These are phyloP conservation scores for Drechslerella dactyloides DNA, from an alignment of 2,329 filamentous ascomycete species.

Conservation along the genomic window DNA sequence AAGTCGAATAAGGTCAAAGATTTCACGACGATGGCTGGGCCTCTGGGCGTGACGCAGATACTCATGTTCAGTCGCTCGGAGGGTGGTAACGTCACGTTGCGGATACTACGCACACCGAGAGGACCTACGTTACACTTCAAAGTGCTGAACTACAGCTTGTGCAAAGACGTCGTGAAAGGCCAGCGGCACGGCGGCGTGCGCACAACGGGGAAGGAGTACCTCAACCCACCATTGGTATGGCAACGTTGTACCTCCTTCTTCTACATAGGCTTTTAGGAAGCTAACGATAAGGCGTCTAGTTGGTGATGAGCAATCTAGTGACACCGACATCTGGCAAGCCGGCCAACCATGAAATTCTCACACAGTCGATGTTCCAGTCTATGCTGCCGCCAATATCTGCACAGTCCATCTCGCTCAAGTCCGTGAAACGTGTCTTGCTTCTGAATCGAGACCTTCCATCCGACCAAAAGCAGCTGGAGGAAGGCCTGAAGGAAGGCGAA, in stretches of 20 bases:
- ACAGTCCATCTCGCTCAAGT: slow-evolving; percentile 83
- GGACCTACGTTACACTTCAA: slow-evolving; percentile 93
- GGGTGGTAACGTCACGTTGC: slow-evolving; percentile 88
- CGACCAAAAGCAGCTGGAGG: slow-evolving; percentile 61
- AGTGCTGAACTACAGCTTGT: slow-evolving; percentile 91
- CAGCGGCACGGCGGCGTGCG: slow-evolving; percentile 62
- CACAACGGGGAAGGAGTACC: slow-evolving; percentile 82
- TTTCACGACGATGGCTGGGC: slow-evolving; percentile 93
- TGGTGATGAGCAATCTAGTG: slow-evolving; percentile 98
- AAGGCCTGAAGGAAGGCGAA: slow-evolving; percentile 63
- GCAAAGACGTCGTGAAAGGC: slow-evolving; percentile 84
- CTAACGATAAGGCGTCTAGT: slow-evolving; percentile 59
- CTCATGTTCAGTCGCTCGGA: slow-evolving; percentile 90
- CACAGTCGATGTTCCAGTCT: slow-evolving; percentile 93
- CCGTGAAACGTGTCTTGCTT: slow-evolving; percentile 89
- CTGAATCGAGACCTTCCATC: slow-evolving; percentile 76
- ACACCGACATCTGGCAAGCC: slow-evolving; percentile 74
- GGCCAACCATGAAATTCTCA: slow-evolving; percentile 89
- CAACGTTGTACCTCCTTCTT: slow-evolving; percentile 53
- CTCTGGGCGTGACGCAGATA: slow-evolving; percentile 88
- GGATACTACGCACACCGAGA: slow-evolving; percentile 83
- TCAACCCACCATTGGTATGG: slow-evolving; percentile 78
- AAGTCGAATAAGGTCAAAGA: slow-evolving; percentile 86
- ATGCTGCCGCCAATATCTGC: slow-evolving; percentile 96
- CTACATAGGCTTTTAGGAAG: slow-evolving; percentile 2